Percentiles rank a stretch among this genome's conserved stretches.
phyloP scores from a whole-genome alignment of 345 rosid species.

The Eucalyptus urophylla region DNA sequence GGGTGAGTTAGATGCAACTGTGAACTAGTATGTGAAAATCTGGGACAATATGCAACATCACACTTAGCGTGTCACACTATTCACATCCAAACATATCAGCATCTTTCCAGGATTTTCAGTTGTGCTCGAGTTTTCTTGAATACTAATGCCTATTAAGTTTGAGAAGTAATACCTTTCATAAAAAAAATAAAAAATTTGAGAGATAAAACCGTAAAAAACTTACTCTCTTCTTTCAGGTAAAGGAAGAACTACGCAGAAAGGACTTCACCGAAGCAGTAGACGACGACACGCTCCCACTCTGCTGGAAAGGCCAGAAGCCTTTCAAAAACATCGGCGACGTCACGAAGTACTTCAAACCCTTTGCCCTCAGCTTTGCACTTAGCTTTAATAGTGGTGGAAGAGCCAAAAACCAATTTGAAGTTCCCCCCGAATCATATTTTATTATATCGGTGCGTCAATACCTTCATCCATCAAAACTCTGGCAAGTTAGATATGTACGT shows the following conservation, averaged over 20 bases:
- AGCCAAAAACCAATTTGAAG: conserved; percentile 32
- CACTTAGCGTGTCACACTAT: background rate
- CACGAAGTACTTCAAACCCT: conserved; percentile 62
- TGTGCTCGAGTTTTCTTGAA: background rate
- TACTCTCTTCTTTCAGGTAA: conserved; percentile 18
- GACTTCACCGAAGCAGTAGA: conserved; percentile 45
- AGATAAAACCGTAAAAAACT: background rate
- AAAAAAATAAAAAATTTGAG: background rate
- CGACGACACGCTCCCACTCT: conserved; percentile 64
- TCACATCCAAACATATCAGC: background rate
- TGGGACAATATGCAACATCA: background rate
- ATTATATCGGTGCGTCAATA: conserved; percentile 58
- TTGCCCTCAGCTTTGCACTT: conserved; percentile 52
- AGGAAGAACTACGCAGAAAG: conserved; percentile 31
- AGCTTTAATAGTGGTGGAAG: conserved; percentile 39
- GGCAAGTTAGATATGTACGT: background rate
- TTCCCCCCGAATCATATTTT: conserved; percentile 67
- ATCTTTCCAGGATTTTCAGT: background rate
- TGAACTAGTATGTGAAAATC: background rate
- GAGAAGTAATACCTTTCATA: background rate
- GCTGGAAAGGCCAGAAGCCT: conserved; percentile 81
- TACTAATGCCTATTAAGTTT: background rate
- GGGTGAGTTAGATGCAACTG: conserved; percentile 31
- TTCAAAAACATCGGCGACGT: conserved; percentile 57
- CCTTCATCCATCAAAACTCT: background rate